These are phyloP conservation scores for Corrigiola litoralis DNA, from an alignment of 179 eudicot species.

Conservation along the genomic window DNA sequence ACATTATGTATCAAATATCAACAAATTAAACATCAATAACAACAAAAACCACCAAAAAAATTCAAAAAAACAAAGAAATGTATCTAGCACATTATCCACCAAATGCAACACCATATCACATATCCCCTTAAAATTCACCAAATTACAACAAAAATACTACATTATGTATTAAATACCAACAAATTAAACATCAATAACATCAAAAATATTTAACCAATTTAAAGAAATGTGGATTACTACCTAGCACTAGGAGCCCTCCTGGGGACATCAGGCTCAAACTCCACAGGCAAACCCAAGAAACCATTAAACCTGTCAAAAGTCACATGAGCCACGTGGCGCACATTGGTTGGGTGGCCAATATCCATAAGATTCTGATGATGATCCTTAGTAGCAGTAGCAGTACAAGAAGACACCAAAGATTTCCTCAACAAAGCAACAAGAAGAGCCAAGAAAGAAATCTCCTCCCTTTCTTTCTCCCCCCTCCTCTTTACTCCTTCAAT, in stretches of 20 bases:
- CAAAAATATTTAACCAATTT: too few relatives aligned
- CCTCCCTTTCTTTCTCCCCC: slow-evolving; percentile 42
- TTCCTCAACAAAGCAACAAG: slow-evolving; percentile 67
- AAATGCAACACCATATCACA: too few relatives aligned
- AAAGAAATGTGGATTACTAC: too few relatives aligned
- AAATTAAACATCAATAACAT: too few relatives aligned
- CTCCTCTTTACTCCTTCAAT: slow-evolving; percentile 35
- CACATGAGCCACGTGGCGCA: slow-evolving; percentile 86
- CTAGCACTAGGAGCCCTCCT: slow-evolving; percentile 92
- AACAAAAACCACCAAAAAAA: not conserved
- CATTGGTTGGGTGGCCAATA: slow-evolving; percentile 78
- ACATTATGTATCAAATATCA: too few relatives aligned
- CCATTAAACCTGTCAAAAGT: slow-evolving; percentile 88
- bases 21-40: too few relatives aligned
- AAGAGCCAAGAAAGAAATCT: slow-evolving; percentile 62
- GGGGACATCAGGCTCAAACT: slow-evolving; percentile 89
- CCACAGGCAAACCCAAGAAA: slow-evolving; percentile 85
- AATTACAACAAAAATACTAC: too few relatives aligned
- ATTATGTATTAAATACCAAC: too few relatives aligned
- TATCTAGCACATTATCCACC: too few relatives aligned
- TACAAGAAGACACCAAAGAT: slow-evolving; percentile 42
- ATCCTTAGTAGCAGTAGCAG: slow-evolving; percentile 28
- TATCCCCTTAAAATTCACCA: too few relatives aligned
- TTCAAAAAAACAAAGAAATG: slow-evolving; percentile 14
- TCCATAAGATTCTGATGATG: slow-evolving; percentile 44